A percentile compares a stretch with the other conserved stretches of the same genome.
These are phyloP conservation scores for Hymenoscyphus fraxineus DNA, from an alignment of 2,329 filamentous ascomycete species.

Conservation along the genomic window DNA sequence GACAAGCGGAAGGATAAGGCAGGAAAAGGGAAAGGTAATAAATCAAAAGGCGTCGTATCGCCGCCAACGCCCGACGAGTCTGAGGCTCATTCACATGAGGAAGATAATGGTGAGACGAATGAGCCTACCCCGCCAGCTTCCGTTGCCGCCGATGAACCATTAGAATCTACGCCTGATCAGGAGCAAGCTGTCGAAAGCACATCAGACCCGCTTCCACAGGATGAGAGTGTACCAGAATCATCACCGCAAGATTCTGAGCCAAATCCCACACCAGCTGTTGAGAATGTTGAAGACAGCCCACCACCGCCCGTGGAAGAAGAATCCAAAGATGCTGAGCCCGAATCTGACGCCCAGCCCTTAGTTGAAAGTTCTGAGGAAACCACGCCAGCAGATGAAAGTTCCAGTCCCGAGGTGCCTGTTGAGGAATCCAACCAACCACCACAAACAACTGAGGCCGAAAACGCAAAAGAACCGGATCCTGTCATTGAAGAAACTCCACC, in stretches of 20 bases:
- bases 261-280: neutral
- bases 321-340: neutral
- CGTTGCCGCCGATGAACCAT: neutral
- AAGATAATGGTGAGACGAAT: slow-evolving; percentile 2
- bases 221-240: neutral
- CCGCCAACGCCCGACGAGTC: slow-evolving; percentile 11
- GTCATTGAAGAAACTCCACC: too few species aligned
- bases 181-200: neutral
- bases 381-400: neutral
- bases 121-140: slow-evolving; percentile 8
- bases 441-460: too few species aligned
- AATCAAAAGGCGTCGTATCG: slow-evolving; percentile 7
- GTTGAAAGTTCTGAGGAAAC: neutral
- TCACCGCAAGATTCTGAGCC: neutral
- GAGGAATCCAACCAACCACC: too few species aligned
- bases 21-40: slow-evolving; percentile 12
- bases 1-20: slow-evolving; percentile 15
- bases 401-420: neutral
- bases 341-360: neutral
- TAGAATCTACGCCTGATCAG: neutral
- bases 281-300: neutral
- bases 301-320: neutral
- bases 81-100: slow-evolving; percentile 8
- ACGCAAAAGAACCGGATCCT: too few species aligned
- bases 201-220: neutral